phyloP scores from a whole-genome alignment of 768 basidiomycete species.

The Suillus clintonianus region DNA sequence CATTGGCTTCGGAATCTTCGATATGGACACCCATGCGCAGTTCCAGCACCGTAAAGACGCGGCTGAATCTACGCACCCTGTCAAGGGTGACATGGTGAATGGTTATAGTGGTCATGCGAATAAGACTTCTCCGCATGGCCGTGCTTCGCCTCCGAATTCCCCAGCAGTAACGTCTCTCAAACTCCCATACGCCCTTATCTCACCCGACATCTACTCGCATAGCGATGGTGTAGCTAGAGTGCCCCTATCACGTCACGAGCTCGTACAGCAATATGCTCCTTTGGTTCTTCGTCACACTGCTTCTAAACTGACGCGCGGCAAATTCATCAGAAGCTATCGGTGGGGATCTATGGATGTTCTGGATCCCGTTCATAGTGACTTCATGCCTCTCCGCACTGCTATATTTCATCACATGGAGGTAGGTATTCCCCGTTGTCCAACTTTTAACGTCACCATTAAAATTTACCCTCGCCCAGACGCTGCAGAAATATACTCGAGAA shows the following conservation, averaged over 20 bases:
- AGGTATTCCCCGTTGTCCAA: constrained; percentile 27
- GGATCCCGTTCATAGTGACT: constrained; percentile 80
- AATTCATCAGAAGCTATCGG: constrained; percentile 72
- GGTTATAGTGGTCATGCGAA: constrained; percentile 52
- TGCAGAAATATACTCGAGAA: constrained; percentile 83
- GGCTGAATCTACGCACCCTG: constrained; percentile 39
- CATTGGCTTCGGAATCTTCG: constrained; percentile 89
- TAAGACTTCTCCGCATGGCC: constrained; percentile 50
- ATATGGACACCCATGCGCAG: constrained; percentile 62
- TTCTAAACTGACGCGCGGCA: constrained; percentile 55
- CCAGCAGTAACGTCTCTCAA: constrained; percentile 63
- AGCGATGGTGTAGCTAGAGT: constrained; percentile 73
- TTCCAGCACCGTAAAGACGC: constrained; percentile 47
- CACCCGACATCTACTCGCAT: constrained; percentile 83
- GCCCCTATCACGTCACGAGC: constrained; percentile 64
- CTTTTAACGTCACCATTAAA: constrained; percentile 13
- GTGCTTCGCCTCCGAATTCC: constrained; percentile 67
- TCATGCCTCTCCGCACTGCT: constrained; percentile 71
- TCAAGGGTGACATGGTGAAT: constrained; percentile 55
- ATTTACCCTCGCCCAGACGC: constrained; percentile 49
- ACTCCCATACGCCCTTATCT: constrained; percentile 82
- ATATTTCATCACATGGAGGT: constrained; percentile 92
- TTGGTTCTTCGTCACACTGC: constrained; percentile 44
- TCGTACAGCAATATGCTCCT: constrained; percentile 73
- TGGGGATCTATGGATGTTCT: constrained; percentile 86